Evolutionary conservation across 177 flowering plant genomes (phyloP).

Genomic region (Vitis hybrid): DNA sequence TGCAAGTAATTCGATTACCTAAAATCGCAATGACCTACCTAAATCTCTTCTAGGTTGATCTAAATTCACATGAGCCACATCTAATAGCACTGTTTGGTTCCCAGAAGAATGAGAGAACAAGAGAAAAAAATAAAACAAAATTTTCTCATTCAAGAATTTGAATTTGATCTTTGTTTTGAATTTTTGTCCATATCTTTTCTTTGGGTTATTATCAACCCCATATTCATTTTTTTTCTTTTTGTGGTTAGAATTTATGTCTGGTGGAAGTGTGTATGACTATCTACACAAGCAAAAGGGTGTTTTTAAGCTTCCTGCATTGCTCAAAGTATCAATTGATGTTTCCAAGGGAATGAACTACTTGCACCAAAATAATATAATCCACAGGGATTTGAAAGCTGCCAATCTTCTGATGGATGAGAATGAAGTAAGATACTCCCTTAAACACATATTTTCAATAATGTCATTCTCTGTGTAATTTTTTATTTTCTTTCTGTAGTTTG

Average conservation of each 20-base stretch:
- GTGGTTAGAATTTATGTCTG: constrained; percentile 87
- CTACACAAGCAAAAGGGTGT: constrained; percentile 85
- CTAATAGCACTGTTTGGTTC: too few species aligned
- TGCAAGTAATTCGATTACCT: too few species aligned
- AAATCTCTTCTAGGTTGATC: too few species aligned
- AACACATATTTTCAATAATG: too few species aligned
- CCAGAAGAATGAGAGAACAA: too few species aligned
- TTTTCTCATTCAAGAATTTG: neutral
- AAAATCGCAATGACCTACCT: too few species aligned
- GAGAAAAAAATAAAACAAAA: too few species aligned
- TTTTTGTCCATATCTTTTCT: neutral
- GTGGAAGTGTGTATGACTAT: constrained; percentile 96
- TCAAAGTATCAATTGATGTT: constrained; percentile 89
- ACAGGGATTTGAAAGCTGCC: constrained; percentile 95
- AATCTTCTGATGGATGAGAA: constrained; percentile 99
- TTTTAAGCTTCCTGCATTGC: constrained; percentile 81
- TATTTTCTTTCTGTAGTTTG: too few species aligned
- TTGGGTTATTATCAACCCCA: neutral
- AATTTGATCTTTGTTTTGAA: constrained; percentile 6
- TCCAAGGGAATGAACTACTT: constrained; percentile 97
- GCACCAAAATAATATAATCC: constrained; percentile 97
- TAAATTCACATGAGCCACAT: too few species aligned
- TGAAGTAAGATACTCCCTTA: constrained; percentile 50
- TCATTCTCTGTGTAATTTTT: too few species aligned
- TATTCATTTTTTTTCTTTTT: neutral